These are phyloP conservation scores for Hyphodiscus sp. DNA, from an alignment of 2,329 filamentous ascomycete genomes.

Conservation along the genomic window DNA sequence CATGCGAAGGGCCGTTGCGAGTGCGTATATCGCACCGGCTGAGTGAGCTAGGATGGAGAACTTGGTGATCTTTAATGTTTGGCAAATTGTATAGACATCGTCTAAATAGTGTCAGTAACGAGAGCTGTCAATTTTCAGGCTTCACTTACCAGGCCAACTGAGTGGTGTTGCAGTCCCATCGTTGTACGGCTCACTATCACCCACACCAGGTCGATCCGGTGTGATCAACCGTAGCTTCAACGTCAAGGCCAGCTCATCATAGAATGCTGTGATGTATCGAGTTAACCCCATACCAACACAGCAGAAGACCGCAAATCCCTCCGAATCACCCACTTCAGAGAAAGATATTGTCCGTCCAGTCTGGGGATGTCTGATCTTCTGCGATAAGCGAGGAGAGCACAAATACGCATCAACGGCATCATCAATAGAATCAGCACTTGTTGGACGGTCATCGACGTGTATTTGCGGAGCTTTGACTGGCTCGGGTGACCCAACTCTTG, in stretches of 20 bases:
- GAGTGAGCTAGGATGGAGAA: constrained; percentile 96
- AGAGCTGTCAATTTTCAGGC: not conserved
- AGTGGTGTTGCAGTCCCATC: constrained; percentile 81
- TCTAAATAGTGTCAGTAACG: constrained; percentile 35
- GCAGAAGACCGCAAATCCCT: constrained; percentile 88
- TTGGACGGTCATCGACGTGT: constrained; percentile 61
- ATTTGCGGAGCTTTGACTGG: constrained; percentile 20
- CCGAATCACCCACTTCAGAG: constrained; percentile 89
- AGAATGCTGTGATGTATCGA: constrained; percentile 92
- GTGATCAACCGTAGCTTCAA: constrained; percentile 87
- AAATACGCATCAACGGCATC: constrained; percentile 82
- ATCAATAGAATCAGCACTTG: constrained; percentile 80
- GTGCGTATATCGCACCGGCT: constrained; percentile 93
- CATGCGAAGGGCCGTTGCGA: constrained; percentile 91
- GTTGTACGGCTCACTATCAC: constrained; percentile 79
- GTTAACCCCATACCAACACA: constrained; percentile 98
- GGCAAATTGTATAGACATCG: constrained; percentile 91
- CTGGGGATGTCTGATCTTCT: constrained; percentile 79
- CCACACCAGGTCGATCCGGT: constrained; percentile 87
- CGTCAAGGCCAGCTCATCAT: constrained; percentile 87
- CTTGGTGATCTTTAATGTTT: constrained; percentile 84
- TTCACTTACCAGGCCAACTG: constrained; percentile 77
- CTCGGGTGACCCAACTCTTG: constrained; percentile 23
- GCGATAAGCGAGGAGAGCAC: constrained; percentile 74
- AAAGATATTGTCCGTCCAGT: constrained; percentile 88